Base-by-base conservation (phyloP, 352 stramenopile species). In the Globisporangium apiculatum region DNA sequence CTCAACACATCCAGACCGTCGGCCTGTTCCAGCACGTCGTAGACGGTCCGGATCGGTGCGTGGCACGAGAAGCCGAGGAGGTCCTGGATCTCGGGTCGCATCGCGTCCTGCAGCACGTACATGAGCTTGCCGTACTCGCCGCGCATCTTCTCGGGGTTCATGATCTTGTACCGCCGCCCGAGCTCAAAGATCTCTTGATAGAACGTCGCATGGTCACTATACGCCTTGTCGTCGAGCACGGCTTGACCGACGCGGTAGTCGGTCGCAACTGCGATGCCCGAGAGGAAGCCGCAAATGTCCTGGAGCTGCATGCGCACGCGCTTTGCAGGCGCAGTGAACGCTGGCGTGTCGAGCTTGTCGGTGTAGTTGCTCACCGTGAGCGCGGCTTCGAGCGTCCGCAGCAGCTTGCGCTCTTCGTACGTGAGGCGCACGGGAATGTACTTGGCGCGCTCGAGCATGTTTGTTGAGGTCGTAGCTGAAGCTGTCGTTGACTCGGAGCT, bases 101-200 rank as follows among this genome's bases (percentile, higher is more conserved):
- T 79, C 10, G 91, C 88, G 65, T 98, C 92, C 71, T 97, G 89
- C 48, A 98, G 62, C 31, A 98, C 61, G 64, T 97, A 97, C 71
- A 98, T 94, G 56, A 99, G 83, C 78, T 98, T 98, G 60, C 95
- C 95, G 68, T 99, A 99, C 62, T 98, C 93, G 47, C 88, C 89
- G 24, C 95, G 83, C 94, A 99, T 98, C 69, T 98, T 98, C 75
- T 99, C 95, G 6, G 96, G 96, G 76, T 99, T 99, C 92, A 98
- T 98, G 62, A 99, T 98, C 76, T 99, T 99, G 76, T 99, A 97
- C 41, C 96, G 82, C 46, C 96, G 75, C 9, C 87, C 93, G 15
- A 99, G 74, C 71, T 99, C 96, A 62, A 99, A 98, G 45, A 93
- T 76, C 53, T 91, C 82, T 49, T 92, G 88, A 57, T 97, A 97